Conservation (phyloP, 495 filamentous ascomycete genomes). For the Aspergillus heteromorphus region DNA sequence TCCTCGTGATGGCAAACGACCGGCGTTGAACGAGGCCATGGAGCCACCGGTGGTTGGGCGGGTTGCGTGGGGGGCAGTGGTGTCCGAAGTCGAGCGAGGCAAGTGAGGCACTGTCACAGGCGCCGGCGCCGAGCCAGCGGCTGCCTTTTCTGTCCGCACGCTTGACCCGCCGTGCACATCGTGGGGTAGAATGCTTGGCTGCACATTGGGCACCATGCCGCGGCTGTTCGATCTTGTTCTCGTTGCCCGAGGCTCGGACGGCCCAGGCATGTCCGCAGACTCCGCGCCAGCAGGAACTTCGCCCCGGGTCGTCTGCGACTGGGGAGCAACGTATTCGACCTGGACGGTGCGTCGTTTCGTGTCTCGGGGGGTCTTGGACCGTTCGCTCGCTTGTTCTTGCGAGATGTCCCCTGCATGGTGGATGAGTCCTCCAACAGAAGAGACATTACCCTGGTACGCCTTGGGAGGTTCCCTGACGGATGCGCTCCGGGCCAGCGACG, state of each 20-base stretch:
- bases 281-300: conserved; percentile 34
- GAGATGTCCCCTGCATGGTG: conserved; percentile 76
- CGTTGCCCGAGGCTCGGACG: conserved; percentile 14
- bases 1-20: conserved; percentile 67
- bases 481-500: conserved; percentile 70
- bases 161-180: conserved; percentile 8
- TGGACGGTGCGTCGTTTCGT: conserved; percentile 93
- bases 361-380: conserved; percentile 63
- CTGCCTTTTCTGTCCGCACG: conserved; percentile 4
- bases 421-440: conserved; percentile 60
- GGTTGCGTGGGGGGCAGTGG: conserved; percentile 41
- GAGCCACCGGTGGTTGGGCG: conserved; percentile 81
- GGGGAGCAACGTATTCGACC: conserved; percentile 94
- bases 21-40: conserved; percentile 61
- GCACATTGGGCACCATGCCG: conserved; percentile 3
- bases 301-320: conserved; percentile 69
- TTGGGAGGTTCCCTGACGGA: conserved; percentile 88
- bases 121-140: conserved; percentile 5
- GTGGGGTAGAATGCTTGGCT: background rate
- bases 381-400: conserved; percentile 55
- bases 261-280: conserved; percentile 12
- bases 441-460: conserved; percentile 49
- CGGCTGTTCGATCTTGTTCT: conserved; percentile 15
- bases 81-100: conserved; percentile 54
- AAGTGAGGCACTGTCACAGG: conserved; percentile 30